phyloP scores from a whole-genome alignment of 208 protist genomes.

The Blastocrithidia nonstop region DNA sequence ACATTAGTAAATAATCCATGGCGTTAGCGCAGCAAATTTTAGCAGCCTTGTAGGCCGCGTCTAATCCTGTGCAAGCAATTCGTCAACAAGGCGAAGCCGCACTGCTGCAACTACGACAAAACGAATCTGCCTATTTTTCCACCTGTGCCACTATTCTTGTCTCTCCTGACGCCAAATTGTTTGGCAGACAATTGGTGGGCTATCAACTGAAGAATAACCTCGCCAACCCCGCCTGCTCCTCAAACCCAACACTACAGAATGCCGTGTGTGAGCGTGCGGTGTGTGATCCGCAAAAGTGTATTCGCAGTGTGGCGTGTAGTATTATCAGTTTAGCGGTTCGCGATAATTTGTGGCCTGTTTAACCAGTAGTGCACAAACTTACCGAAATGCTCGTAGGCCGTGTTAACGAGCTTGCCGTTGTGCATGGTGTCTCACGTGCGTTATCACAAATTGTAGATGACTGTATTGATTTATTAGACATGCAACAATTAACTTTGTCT shows the following conservation, averaged over 20 bases:
- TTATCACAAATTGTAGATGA: conserved; percentile 68
- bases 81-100: conserved; percentile 37
- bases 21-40: conserved; percentile 39
- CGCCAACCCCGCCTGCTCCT: conserved; percentile 22
- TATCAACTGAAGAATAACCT: conserved; percentile 70
- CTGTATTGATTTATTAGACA: conserved; percentile 35
- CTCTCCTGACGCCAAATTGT: conserved; percentile 11
- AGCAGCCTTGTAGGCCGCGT: conserved; percentile 35
- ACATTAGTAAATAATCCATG: too few species aligned
- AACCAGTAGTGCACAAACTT: conserved; percentile 23
- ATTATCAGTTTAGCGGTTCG: conserved; percentile 67
- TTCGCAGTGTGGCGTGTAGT: conserved; percentile 54
- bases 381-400: conserved; percentile 19
- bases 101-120: conserved; percentile 31
- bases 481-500: conserved; percentile 22
- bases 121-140: conserved; percentile 37
- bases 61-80: conserved; percentile 27
- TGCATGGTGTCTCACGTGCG: conserved; percentile 58
- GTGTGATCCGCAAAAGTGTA: conserved; percentile 29
- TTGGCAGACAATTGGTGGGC: conserved; percentile 38
- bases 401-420: conserved; percentile 14
- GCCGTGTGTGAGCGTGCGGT: conserved; percentile 41
- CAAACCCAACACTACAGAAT: conserved; percentile 28
- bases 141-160: conserved; percentile 52
- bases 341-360: conserved; percentile 42